phyloP scores from a whole-genome alignment of 495 filamentous ascomycete species.

The Penicillium goetzii region DNA sequence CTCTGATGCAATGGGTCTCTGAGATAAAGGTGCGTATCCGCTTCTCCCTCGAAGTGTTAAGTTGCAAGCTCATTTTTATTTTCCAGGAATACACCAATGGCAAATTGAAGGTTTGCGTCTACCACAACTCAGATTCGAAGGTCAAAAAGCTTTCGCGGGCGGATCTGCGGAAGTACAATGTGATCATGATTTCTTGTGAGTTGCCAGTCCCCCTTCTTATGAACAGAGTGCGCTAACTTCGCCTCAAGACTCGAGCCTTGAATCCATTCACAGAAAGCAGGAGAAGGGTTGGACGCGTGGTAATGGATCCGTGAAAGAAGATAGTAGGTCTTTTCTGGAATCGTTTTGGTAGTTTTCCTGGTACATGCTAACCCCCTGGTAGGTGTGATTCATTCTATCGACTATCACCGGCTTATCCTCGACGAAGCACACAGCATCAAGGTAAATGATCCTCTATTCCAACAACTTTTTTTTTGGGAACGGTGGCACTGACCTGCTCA shows the following conservation, averaged over 20 bases:
- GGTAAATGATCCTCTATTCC: constrained; percentile 33
- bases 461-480: background rate
- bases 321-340: constrained; percentile 55
- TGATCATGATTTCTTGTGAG: constrained; percentile 88
- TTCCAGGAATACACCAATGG: constrained; percentile 78
- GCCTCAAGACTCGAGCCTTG: constrained; percentile 73
- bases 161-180: constrained; percentile 79
- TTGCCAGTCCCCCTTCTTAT: background rate
- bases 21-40: constrained; percentile 67
- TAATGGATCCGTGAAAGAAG: constrained; percentile 74
- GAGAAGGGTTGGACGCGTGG: constrained; percentile 86
- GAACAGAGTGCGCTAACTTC: constrained; percentile 20
- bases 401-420: constrained; percentile 89
- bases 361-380: constrained; percentile 5
- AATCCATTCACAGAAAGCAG: constrained; percentile 90
- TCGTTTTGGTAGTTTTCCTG: constrained; percentile 7
- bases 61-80: constrained; percentile 1
- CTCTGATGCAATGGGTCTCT: constrained; percentile 94
- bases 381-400: constrained; percentile 76
- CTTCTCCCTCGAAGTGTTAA: background rate
- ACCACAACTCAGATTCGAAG: constrained; percentile 83
- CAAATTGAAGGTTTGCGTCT: constrained; percentile 84
- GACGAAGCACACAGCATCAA: constrained; percentile 98
- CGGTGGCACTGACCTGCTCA: constrained; percentile 35
- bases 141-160: constrained; percentile 72